These are phyloP conservation scores for Sphagnum contortum DNA, from an alignment of 225 moss, liverwort and hornwort species.

Conservation along the genomic window DNA sequence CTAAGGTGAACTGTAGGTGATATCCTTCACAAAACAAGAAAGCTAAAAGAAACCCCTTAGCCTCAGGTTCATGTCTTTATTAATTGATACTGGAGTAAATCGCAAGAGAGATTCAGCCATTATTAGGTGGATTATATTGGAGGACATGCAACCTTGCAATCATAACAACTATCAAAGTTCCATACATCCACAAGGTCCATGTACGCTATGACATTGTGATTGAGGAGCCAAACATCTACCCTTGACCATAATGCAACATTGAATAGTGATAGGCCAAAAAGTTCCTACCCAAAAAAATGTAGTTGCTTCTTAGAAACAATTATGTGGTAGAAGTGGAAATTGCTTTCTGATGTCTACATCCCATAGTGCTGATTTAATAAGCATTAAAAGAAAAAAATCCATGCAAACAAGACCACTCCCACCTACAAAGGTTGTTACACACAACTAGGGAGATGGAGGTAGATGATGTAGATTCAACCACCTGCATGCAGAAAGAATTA, in stretches of 20 bases:
- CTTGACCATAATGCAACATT: slow-evolving; percentile 52
- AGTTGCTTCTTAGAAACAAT: slow-evolving; percentile 65
- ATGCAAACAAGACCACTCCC: background rate
- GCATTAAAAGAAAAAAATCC: background rate
- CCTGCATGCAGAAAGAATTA: too few relatives aligned
- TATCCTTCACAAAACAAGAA: background rate
- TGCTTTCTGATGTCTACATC: slow-evolving; percentile 80
- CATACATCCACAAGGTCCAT: slow-evolving; percentile 4
- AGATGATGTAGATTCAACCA: too few relatives aligned
- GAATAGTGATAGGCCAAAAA: slow-evolving; percentile 56
- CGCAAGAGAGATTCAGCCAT: too few relatives aligned
- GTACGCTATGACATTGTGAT: slow-evolving; percentile 75
- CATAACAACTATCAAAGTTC: background rate
- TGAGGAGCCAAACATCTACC: slow-evolving; percentile 63
- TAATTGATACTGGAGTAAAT: too few relatives aligned
- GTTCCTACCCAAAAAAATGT: slow-evolving; percentile 63
- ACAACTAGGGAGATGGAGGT: too few relatives aligned
- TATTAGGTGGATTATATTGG: too few relatives aligned
- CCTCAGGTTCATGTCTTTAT: too few relatives aligned
- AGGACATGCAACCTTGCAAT: background rate
- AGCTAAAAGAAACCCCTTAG: background rate
- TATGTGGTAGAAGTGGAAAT: slow-evolving; percentile 83
- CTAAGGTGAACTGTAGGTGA: background rate
- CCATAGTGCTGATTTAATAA: slow-evolving; percentile 3
- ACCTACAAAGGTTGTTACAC: too few relatives aligned